These are phyloP conservation scores for Capronia americana DNA, from an alignment of 2,329 filamentous ascomycete genomes.

Conservation along the genomic window DNA sequence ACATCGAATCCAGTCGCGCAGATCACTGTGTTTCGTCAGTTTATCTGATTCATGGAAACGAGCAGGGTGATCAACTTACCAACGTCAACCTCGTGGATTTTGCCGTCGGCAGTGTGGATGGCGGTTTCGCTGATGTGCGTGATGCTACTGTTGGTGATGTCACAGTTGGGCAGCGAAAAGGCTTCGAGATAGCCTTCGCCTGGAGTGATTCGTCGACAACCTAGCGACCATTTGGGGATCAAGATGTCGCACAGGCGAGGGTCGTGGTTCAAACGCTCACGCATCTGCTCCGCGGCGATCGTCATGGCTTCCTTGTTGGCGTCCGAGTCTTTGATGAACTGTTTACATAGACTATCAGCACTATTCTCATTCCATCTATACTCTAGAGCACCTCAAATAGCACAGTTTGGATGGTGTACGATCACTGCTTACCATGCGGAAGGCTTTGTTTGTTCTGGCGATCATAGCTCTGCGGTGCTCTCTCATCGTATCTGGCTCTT, in stretches of 20 bases:
- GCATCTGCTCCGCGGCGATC: slow-evolving; percentile 28
- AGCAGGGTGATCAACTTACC: slow-evolving; percentile 26
- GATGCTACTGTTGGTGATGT: slow-evolving; percentile 44
- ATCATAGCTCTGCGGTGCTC: slow-evolving; percentile 46
- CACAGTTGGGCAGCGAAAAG: slow-evolving; percentile 49
- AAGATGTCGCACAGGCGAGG: slow-evolving; percentile 35
- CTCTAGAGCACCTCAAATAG: too few species aligned
- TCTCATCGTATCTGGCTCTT: slow-evolving; percentile 42
- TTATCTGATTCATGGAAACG: background rate
- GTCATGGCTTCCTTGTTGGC: slow-evolving; percentile 25
- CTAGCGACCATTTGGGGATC: slow-evolving; percentile 43
- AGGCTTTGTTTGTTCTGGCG: slow-evolving; percentile 31
- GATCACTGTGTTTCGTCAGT: slow-evolving; percentile 35
- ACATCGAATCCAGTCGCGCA: slow-evolving; percentile 53
- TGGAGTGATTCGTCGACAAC: slow-evolving; percentile 58
- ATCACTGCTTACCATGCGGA: slow-evolving; percentile 19
- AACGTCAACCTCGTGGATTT: slow-evolving; percentile 37
- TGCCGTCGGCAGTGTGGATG: slow-evolving; percentile 32
- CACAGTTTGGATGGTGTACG: background rate
- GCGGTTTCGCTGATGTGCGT: slow-evolving; percentile 43
- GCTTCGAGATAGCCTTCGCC: slow-evolving; percentile 60
- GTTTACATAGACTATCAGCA: background rate
- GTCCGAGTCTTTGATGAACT: slow-evolving; percentile 26
- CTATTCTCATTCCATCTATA: too few species aligned
- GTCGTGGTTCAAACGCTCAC: slow-evolving; percentile 32